Evolutionary conservation across 495 filamentous ascomycete genomes (phyloP).

Genomic region (Hyaloscypha variabilis): DNA sequence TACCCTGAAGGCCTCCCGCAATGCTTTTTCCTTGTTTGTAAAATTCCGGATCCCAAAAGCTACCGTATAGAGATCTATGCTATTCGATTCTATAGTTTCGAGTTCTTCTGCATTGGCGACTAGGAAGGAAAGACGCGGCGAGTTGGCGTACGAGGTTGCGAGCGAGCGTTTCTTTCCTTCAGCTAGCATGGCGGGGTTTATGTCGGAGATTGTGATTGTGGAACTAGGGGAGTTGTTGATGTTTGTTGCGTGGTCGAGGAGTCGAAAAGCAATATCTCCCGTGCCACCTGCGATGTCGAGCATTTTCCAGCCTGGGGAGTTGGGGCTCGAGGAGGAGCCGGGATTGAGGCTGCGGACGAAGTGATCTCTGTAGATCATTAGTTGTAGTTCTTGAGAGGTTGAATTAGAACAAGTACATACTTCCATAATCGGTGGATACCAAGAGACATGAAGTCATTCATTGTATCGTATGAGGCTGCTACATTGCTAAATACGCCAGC

Average conservation of each 20-base stretch:
- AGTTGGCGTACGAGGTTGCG: constrained; percentile 58
- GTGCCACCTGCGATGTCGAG: constrained; percentile 98
- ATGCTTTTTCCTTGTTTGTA: constrained; percentile 77
- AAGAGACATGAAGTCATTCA: constrained; percentile 99
- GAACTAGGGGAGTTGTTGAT: constrained; percentile 80
- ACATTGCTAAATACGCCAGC: constrained; percentile 94
- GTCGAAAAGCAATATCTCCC: constrained; percentile 96
- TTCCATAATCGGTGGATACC: constrained; percentile 98
- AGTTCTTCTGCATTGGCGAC: constrained; percentile 90
- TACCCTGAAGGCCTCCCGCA: constrained; percentile 82
- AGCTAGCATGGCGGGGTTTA: constrained; percentile 91
- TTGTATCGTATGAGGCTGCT: constrained; percentile 72
- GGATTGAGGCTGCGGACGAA: constrained; percentile 93
- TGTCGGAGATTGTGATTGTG: constrained; percentile 88
- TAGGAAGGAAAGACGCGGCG: constrained; percentile 66
- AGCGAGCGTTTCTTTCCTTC: constrained; percentile 80
- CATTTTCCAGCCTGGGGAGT: constrained; percentile 67
- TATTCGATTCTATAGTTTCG: constrained; percentile 57
- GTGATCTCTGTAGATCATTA: constrained; percentile 61
- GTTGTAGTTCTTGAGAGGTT: background rate
- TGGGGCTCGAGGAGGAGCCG: constrained; percentile 54
- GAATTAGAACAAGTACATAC: constrained; percentile 33
- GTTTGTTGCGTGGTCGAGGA: constrained; percentile 84
- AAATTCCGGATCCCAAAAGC: constrained; percentile 99
- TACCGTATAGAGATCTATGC: constrained; percentile 91